phyloP scores from a whole-genome alignment of 495 filamentous ascomycete genomes.

The Lophium mytilinum region DNA sequence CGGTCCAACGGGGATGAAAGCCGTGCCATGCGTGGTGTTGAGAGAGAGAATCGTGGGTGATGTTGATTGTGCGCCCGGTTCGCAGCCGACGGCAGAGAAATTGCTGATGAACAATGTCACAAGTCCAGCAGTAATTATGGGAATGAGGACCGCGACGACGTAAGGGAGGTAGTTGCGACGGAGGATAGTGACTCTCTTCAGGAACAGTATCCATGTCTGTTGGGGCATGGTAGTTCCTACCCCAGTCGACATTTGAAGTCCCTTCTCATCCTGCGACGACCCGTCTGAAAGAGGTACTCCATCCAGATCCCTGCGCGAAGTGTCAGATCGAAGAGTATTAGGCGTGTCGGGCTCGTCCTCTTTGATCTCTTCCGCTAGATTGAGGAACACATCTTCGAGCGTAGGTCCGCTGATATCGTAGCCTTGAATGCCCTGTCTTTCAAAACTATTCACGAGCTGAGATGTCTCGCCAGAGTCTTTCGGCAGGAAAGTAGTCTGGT shows the following conservation, averaged over 20 bases:
- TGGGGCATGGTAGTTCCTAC: slow-evolving; percentile 51
- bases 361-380: slow-evolving; percentile 58
- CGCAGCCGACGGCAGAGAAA: slow-evolving; percentile 51
- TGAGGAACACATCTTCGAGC: slow-evolving; percentile 82
- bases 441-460: slow-evolving; percentile 55
- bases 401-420: slow-evolving; percentile 77
- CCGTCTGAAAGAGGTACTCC: not conserved
- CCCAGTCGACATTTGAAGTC: slow-evolving; percentile 51
- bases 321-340: not conserved
- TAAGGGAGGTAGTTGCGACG: slow-evolving; percentile 70
- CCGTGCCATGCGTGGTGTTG: slow-evolving; percentile 25
- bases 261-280: slow-evolving; percentile 13
- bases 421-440: slow-evolving; percentile 54
- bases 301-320: not conserved
- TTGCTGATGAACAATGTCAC: slow-evolving; percentile 61
- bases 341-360: slow-evolving; percentile 21
- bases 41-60: slow-evolving; percentile 36
- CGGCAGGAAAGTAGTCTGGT: slow-evolving; percentile 47
- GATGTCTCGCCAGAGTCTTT: slow-evolving; percentile 56
- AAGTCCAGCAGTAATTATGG: slow-evolving; percentile 65
- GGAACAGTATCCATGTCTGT: slow-evolving; percentile 66
- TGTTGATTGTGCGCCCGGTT: slow-evolving; percentile 37
- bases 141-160: slow-evolving; percentile 60
- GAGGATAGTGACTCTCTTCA: slow-evolving; percentile 68
- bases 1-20: slow-evolving; percentile 56